A percentile compares a stretch with the other conserved stretches of the same genome.
These are phyloP conservation scores for Plasmodium billcollinsi DNA, from an alignment of 169 alveolate species.

Conservation along the genomic window DNA sequence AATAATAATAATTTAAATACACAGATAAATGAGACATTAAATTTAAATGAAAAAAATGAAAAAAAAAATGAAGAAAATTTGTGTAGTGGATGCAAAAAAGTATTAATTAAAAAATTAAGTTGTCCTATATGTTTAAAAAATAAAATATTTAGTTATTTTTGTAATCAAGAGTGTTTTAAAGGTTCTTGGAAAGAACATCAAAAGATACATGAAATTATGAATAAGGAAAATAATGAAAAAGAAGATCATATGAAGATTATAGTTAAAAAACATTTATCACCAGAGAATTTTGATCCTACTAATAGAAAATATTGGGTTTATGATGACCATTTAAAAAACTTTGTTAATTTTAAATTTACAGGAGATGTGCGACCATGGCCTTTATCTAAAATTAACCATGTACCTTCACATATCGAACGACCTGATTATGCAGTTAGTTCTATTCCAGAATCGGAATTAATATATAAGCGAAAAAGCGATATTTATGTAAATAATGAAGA, in stretches of 20 bases:
- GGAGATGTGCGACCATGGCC: slow-evolving; percentile 97
- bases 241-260: slow-evolving; percentile 11
- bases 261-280: slow-evolving; percentile 23
- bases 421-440: slow-evolving; percentile 98
- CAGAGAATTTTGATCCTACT: slow-evolving; percentile 29
- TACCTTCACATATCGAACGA: slow-evolving; percentile 94
- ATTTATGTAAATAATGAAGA: slow-evolving; percentile 50
- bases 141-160: slow-evolving; percentile 90
- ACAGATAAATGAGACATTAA: background rate
- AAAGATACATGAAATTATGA: slow-evolving; percentile 87
- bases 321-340: slow-evolving; percentile 76
- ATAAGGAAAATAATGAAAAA: slow-evolving; percentile 20
- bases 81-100: slow-evolving; percentile 81
- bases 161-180: slow-evolving; percentile 96
- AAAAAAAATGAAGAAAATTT: slow-evolving; percentile 5
- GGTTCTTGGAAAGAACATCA: slow-evolving; percentile 93
- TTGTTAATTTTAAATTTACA: slow-evolving; percentile 88
- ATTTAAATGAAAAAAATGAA: background rate
- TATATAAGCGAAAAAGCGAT: slow-evolving; percentile 80
- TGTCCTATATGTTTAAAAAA: slow-evolving; percentile 83
- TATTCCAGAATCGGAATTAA: slow-evolving; percentile 92
- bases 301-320: slow-evolving; percentile 31
- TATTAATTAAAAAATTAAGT: slow-evolving; percentile 78
- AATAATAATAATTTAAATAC: background rate
- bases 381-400: slow-evolving; percentile 88